Base-by-base conservation (phyloP, 2,329 filamentous ascomycete genomes). In the Boeremia lycopersici region DNA sequence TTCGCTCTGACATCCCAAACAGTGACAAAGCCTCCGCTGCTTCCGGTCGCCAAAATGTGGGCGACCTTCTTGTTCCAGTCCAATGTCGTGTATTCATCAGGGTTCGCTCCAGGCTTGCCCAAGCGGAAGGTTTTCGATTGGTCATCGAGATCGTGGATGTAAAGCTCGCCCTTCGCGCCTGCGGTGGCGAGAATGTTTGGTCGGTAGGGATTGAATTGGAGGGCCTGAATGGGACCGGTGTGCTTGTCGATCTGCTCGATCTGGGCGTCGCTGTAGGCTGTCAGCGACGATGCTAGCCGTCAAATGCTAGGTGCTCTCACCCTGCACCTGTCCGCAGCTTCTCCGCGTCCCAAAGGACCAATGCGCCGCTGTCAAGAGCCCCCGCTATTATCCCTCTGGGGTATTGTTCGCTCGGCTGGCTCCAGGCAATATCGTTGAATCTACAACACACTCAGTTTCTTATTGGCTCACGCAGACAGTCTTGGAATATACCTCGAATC, bases 21-120 rank as follows among this genome's bases (percentile, higher is more conserved):
- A 2, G 95, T 98, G 31, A 98, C 93, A 70, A 98, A 96, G 4
- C 95, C 95, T 44, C 92, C 93, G 59, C 87, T 89, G 72, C 93
- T 93, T 63, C 95, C 95, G 9, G 93, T 98, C 15, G 93, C 95
- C 64, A 99, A 80, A 73, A 99, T 99, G 73, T 99, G 93, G 12
- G 93, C 86, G 36, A 98, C 93, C 79, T 96, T 98, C 72, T 92
- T 93, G 78, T 99, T 99, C 96, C 96, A 99, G 65, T 96, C 93
- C 57, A 99, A 82, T 63, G 93, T 96, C 70, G 98, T 95, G 62
- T 98, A 90, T 67, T 99, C 95, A 69, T 98, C 93, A 34, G 92
- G 90, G 71, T 93, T 89, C 60, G 92, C 93, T 36, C 91, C 91
- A 33, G 89, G 85, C 62, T 90, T 96, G 56, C 95, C 95, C 29